Conservation (phyloP, 2,329 filamentous ascomycete genomes). For the Neophaeococcomyces aloes region DNA sequence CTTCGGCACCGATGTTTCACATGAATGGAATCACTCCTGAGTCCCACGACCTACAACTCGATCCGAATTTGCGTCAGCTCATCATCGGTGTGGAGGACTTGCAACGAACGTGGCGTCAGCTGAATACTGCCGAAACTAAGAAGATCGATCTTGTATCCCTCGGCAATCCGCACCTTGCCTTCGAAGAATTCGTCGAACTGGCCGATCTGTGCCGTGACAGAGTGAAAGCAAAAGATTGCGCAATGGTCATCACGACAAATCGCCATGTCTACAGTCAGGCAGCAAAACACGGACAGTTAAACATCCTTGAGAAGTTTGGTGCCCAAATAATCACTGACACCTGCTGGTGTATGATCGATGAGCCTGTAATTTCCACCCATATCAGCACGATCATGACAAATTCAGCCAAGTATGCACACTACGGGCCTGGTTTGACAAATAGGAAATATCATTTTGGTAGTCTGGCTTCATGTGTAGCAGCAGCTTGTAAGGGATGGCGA, state of each 20-base stretch:
- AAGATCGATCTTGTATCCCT: constrained; percentile 33
- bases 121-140: constrained; percentile 17
- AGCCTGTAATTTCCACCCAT: constrained; percentile 28
- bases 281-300: constrained; percentile 24
- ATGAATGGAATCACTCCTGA: constrained; percentile 33
- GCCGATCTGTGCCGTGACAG: constrained; percentile 23
- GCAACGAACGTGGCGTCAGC: constrained; percentile 1
- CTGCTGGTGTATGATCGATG: constrained; percentile 39
- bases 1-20: constrained; percentile 38
- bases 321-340: constrained; percentile 35
- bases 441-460: constrained; percentile 23
- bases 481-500: constrained; percentile 18
- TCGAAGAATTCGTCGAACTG: constrained; percentile 29
- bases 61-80: not conserved
- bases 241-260: constrained; percentile 8
- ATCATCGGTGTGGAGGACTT: not conserved
- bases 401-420: constrained; percentile 40
- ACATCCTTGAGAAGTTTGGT: constrained; percentile 29
- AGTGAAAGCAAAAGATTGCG: constrained; percentile 17
- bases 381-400: constrained; percentile 34
- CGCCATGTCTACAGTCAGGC: constrained; percentile 14
- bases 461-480: constrained; percentile 22
- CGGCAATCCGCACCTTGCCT: constrained; percentile 38
- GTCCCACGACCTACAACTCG: constrained; percentile 13
- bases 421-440: constrained; percentile 24